A percentile compares a stretch with the other conserved stretches of the same genome.
These are phyloP conservation scores for Venturia asperata DNA, from an alignment of 2,329 filamentous ascomycete species.

Conservation along the genomic window DNA sequence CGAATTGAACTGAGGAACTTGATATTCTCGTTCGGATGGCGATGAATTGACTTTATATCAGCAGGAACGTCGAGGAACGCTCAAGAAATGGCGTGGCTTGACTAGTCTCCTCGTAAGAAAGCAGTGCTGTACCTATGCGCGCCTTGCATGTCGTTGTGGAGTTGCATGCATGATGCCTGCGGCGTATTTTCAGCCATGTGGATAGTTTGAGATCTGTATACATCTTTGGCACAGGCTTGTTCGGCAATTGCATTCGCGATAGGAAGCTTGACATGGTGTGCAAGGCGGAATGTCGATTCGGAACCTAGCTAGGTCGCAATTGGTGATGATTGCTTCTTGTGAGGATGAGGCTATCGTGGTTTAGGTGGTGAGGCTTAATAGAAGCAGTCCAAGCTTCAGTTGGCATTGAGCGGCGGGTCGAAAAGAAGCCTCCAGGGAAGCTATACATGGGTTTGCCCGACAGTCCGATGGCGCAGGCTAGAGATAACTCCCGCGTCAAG, in stretches of 20 bases:
- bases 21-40: constrained; percentile 3
- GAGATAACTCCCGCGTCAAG: not conserved
- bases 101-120: not conserved
- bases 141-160: constrained; percentile 7
- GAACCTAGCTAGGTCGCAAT: not conserved
- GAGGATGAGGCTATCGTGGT: not conserved
- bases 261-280: not conserved
- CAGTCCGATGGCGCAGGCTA: not conserved
- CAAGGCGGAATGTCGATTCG: not conserved
- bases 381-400: not conserved
- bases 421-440: not conserved
- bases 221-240: not conserved
- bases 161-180: not conserved
- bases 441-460: not conserved
- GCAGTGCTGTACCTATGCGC: not conserved
- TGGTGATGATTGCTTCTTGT: not conserved
- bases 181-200: not conserved
- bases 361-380: constrained; percentile 8
- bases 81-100: constrained; percentile 1
- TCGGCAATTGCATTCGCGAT: not conserved
- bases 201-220: not conserved
- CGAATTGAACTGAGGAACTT: not conserved
- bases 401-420: constrained; percentile 3
- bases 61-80: not conserved
- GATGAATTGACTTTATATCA: constrained; percentile 9